Percentiles rank a stretch among this genome's conserved stretches.
Conservation (phyloP, 1,284 basidiomycete species). For the Chalciporus piperatoides region DNA sequence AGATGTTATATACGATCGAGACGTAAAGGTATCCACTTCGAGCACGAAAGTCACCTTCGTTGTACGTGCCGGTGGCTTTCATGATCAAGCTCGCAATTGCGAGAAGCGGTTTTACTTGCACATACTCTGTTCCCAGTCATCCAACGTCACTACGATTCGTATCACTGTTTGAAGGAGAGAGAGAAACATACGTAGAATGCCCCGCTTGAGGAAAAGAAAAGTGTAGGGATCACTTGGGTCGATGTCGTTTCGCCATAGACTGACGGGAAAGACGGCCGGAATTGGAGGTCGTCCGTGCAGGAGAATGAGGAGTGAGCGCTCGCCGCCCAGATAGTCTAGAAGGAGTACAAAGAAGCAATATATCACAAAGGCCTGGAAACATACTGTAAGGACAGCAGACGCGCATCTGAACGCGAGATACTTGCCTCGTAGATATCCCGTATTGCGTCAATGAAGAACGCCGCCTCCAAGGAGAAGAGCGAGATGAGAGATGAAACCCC, state of each 20-base stretch:
- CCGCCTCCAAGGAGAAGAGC: constrained; percentile 90
- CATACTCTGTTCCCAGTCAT: constrained; percentile 73
- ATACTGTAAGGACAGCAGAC: constrained; percentile 1
- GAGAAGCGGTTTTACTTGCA: constrained; percentile 92
- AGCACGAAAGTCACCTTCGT: constrained; percentile 82
- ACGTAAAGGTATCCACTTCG: constrained; percentile 92
- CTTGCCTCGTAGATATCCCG: constrained; percentile 94
- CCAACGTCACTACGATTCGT: not conserved
- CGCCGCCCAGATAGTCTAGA: constrained; percentile 87
- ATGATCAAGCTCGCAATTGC: constrained; percentile 83
- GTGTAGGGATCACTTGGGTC: constrained; percentile 94
- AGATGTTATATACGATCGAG: constrained; percentile 76
- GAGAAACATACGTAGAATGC: constrained; percentile 78
- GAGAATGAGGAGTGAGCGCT: constrained; percentile 87
- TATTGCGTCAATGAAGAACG: constrained; percentile 94
- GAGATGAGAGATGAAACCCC: constrained; percentile 90
- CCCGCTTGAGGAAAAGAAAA: constrained; percentile 91
- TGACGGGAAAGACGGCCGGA: constrained; percentile 82
- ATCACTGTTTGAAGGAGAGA: not conserved
- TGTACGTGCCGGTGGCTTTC: constrained; percentile 84
- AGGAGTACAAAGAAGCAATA: constrained; percentile 89
- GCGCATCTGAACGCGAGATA: not conserved
- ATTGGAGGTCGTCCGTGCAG: constrained; percentile 89
- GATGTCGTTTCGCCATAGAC: constrained; percentile 71
- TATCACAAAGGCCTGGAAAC: constrained; percentile 85